These are phyloP conservation scores for Pythium brachiatum DNA, from an alignment of 352 stramenopile species.

Conservation along the genomic window DNA sequence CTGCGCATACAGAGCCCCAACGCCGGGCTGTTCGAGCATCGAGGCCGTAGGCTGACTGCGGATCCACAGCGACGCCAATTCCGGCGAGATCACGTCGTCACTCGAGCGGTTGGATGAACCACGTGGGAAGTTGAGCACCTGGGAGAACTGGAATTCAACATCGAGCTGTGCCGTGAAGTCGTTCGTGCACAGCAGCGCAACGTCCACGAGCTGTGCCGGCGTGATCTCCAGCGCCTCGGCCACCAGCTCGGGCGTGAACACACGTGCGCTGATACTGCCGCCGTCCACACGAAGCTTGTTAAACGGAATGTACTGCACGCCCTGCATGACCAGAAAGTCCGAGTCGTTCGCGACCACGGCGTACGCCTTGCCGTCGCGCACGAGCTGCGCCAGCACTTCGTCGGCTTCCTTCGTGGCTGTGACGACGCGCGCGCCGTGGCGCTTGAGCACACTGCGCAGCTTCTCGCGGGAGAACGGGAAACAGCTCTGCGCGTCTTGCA, in stretches of 20 bases:
- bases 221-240: conserved; percentile 55
- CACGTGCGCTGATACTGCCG: conserved; percentile 45
- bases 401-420: conserved; percentile 73
- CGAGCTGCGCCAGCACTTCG: conserved; percentile 64
- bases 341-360: conserved; percentile 83
- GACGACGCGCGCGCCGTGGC: conserved; percentile 42
- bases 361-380: conserved; percentile 48
- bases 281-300: conserved; percentile 35
- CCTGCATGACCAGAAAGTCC: conserved; percentile 87
- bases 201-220: conserved; percentile 75
- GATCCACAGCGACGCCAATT: conserved; percentile 61
- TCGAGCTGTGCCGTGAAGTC: conserved; percentile 81
- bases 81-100: conserved; percentile 40
- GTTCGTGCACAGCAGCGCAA: conserved; percentile 85
- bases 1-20: conserved; percentile 2
- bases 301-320: conserved; percentile 83
- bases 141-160: conserved; percentile 52
- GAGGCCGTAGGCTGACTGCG: conserved; percentile 31
- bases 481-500: conserved; percentile 65
- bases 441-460: conserved; percentile 53
- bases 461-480: conserved; percentile 79
- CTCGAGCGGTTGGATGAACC: conserved; percentile 29
- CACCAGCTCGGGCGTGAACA: conserved; percentile 72
- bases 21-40: conserved; percentile 53
- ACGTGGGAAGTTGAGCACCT: conserved; percentile 49